Percentiles rank a stretch among this genome's conserved stretches.
phyloP scores from a whole-genome alignment of 2,329 filamentous ascomycete species.

The Sarocladium strictum region DNA sequence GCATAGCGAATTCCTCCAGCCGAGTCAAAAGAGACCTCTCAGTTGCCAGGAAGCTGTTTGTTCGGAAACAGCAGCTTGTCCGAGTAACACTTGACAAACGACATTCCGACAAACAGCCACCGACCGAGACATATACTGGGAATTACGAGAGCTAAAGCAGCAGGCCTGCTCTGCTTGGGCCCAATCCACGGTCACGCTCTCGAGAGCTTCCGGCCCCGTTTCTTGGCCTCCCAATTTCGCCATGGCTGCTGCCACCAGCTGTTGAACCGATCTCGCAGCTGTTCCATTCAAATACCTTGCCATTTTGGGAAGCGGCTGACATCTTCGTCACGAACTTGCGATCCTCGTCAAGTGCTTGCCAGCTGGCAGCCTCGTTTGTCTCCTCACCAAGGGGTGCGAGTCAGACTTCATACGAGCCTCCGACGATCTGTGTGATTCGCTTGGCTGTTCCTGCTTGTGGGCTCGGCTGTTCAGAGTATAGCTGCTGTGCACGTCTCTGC shows the following conservation, averaged over 20 bases:
- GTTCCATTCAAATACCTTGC: neutral
- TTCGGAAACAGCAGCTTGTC: neutral
- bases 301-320: neutral
- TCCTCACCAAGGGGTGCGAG: too few species aligned
- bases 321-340: neutral
- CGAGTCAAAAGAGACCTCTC: neutral
- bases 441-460: too few species aligned
- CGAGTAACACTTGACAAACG: too few species aligned
- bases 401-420: too few species aligned
- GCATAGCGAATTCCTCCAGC: too few species aligned
- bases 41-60: neutral
- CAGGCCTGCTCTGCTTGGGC: neutral
- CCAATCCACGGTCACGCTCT: neutral
- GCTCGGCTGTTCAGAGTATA: too few species aligned
- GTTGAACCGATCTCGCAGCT: neutral
- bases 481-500: too few species aligned
- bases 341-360: neutral
- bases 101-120: too few species aligned
- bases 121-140: too few species aligned
- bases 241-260: constrained; percentile 3
- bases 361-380: too few species aligned
- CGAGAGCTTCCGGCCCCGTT: neutral
- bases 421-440: too few species aligned
- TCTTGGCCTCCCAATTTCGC: neutral
- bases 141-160: too few species aligned